Base-by-base conservation (phyloP, 2,329 filamentous ascomycete species). In the Epicoccum sorghinum region DNA sequence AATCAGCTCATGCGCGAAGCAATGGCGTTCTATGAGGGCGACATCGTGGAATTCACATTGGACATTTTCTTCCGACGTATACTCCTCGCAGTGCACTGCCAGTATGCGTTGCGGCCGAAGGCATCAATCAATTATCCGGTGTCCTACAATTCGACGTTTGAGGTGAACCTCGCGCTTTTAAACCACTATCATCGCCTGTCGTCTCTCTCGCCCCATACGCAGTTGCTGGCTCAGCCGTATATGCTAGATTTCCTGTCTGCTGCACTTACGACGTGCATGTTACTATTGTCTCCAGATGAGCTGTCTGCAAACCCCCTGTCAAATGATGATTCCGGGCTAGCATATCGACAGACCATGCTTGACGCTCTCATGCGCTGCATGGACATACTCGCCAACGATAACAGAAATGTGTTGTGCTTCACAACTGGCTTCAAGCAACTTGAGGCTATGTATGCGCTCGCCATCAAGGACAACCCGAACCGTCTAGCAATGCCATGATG, bases 71-170 rank as follows among this genome's bases (percentile, higher is more conserved):
- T 71, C 32, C 65, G 69, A 3, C 64, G 68, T 6, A 44, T 63
- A 25, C 61, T 71, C 18, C 57, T 70, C 7, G 58, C 60, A 3
- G 55, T 73, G 9, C 69, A 73, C 49, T 61, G 65, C 4, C 51
- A 55, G 12, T 64, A 67, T 47, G 66, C 68, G 3, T 47, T 67
- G 9, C 50, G 58, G 12, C 52, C 57, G 0, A 52, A 65, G 4
- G 68, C 66, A 4, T 52, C 57, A 10, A 39, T 47, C 14, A n/a
- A 61, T 4, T 71, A 65, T 42, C 56, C 66, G 13, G 57, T 60
- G 6, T 71, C 69, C 1, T 72, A 73, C 48, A 72, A 69, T 63
- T 67, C 69, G 18, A 69, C 66, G 18, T 56, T 73, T 7, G 69
- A 71, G 47, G 68, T 61, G 33, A 64, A 65, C 14, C 58, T 73